Percentiles rank a stretch among this genome's conserved stretches.
phyloP scores from a whole-genome alignment of 345 rosid species.

The Gossypium australe region DNA sequence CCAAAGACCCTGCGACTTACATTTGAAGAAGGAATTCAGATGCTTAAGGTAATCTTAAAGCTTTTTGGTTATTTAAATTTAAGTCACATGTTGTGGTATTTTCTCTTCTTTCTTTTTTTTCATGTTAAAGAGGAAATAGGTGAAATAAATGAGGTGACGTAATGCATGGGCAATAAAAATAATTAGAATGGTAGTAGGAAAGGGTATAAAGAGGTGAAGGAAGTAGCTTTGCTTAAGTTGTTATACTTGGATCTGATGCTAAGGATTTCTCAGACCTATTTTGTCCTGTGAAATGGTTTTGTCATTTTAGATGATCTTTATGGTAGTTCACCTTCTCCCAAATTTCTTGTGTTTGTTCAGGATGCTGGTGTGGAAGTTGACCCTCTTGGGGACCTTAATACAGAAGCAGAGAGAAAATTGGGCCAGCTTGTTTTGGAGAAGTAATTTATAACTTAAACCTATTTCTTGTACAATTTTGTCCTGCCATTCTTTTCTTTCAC shows the following conservation, averaged over 20 bases:
- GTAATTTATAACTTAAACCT: conserved; percentile 25
- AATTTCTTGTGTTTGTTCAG: conserved; percentile 29
- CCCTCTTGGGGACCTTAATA: conserved; percentile 85
- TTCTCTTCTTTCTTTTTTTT: not conserved
- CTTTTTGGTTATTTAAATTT: not conserved
- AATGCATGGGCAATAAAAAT: not conserved
- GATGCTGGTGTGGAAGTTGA: conserved; percentile 81
- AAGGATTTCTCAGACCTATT: not conserved
- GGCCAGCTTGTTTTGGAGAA: conserved; percentile 85
- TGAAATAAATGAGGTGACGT: not conserved
- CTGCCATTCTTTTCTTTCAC: not conserved
- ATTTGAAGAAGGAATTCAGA: conserved; percentile 84
- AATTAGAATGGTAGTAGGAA: not conserved
- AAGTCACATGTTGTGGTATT: not conserved
- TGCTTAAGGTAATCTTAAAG: conserved; percentile 61
- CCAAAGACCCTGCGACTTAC: conserved; percentile 58
- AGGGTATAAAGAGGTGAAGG: not conserved
- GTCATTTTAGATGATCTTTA: not conserved
- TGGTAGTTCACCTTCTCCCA: not conserved
- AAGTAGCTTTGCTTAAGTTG: not conserved
- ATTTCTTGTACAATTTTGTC: not conserved
- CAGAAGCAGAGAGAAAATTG: conserved; percentile 82
- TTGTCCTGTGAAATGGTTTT: not conserved
- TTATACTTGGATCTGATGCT: not conserved
- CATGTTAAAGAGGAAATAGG: not conserved